Conservation (phyloP, 1,284 basidiomycete genomes). For the Cryptococcus sp. region DNA sequence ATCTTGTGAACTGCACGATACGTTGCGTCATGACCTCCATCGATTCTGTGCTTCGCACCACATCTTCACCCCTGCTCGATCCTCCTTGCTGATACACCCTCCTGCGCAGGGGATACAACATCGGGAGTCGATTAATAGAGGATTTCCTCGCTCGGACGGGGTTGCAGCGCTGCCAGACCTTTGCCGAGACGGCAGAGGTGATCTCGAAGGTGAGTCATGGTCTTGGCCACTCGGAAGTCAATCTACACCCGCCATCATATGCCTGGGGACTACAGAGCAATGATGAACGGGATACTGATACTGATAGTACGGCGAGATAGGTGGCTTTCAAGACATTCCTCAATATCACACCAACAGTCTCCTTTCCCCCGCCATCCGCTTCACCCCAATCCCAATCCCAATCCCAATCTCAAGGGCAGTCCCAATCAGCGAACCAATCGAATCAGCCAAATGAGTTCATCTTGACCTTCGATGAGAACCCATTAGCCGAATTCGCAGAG, state of each 20-base stretch:
- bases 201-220: conserved; percentile 73
- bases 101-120: conserved; percentile 92
- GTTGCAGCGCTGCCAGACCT: conserved; percentile 82
- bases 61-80: too few relatives aligned
- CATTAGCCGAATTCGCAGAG: conserved; percentile 95
- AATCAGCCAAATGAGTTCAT: conserved; percentile 64
- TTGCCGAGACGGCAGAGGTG: conserved; percentile 91
- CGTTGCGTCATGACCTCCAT: not conserved
- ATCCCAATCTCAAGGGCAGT: conserved; percentile 51
- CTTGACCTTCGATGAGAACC: conserved; percentile 91
- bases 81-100: too few relatives aligned
- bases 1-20: not conserved
- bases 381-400: conserved; percentile 51
- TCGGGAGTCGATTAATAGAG: conserved; percentile 93
- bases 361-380: conserved; percentile 62
- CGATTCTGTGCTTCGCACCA: not conserved
- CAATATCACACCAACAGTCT: conserved; percentile 83
- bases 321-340: conserved; percentile 99
- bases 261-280: too few relatives aligned
- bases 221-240: too few relatives aligned
- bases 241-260: too few relatives aligned
- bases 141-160: conserved; percentile 93
- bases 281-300: not conserved
- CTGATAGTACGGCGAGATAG: conserved; percentile 58
- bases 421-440: conserved; percentile 22